A percentile compares a stretch with the other conserved stretches of the same genome.
Evolutionary conservation across 306 rosid genomes (phyloP).

Genomic region (Cyamopsis tetragonoloba): DNA sequence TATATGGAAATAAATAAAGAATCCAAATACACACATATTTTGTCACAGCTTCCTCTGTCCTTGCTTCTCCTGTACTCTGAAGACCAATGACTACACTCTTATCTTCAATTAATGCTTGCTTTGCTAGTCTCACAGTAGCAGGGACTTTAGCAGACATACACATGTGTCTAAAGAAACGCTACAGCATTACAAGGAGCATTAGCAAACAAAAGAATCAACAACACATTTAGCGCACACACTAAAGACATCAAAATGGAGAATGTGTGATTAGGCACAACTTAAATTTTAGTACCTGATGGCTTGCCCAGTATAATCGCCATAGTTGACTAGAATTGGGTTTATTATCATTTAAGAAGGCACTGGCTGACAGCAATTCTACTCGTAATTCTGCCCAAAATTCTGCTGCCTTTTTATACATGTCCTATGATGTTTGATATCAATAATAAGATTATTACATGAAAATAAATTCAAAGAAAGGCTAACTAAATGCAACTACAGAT

Average conservation of each 20-base stretch:
- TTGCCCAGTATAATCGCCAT: constrained; percentile 98
- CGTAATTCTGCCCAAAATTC: constrained; percentile 95
- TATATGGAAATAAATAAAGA: constrained; percentile 24
- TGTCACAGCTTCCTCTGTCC: constrained; percentile 97
- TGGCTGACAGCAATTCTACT: constrained; percentile 70
- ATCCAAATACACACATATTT: constrained; percentile 73
- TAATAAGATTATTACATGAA: background rate
- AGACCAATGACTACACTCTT: constrained; percentile 96
- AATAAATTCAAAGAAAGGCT: constrained; percentile 7
- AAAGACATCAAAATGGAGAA: background rate
- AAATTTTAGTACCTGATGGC: constrained; percentile 74
- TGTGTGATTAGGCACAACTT: background rate
- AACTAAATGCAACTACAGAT: background rate
- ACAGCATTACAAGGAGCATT: constrained; percentile 35
- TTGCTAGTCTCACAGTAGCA: constrained; percentile 82
- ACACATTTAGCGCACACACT: background rate
- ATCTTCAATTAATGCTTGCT: constrained; percentile 70
- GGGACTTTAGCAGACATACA: constrained; percentile 99
- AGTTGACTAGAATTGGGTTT: constrained; percentile 81
- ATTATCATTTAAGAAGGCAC: constrained; percentile 64
- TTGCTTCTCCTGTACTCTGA: constrained; percentile 99
- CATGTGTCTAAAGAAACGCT: constrained; percentile 98
- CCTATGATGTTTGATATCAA: constrained; percentile 42
- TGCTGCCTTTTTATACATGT: constrained; percentile 84
- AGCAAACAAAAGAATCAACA: constrained; percentile 23